phyloP scores from a whole-genome alignment of 352 stramenopile genomes.

The Blastocystis sp. region DNA sequence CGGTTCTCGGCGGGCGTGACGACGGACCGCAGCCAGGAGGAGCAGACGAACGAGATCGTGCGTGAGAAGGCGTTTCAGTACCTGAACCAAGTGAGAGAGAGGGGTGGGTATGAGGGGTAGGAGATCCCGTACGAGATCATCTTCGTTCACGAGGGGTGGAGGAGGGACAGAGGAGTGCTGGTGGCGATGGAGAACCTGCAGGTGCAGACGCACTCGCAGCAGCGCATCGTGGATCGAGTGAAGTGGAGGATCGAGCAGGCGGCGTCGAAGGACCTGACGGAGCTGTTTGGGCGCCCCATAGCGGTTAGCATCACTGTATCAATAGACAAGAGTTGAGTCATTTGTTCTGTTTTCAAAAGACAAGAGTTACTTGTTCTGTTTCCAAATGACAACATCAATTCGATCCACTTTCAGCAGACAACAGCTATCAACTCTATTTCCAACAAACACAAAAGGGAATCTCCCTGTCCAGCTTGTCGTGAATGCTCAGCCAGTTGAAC shows the following conservation, averaged over 20 bases:
- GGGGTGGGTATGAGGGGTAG: neutral
- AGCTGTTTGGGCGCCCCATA: conserved; percentile 20
- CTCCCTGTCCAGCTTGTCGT: conserved; percentile 44
- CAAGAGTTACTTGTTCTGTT: too few relatives aligned
- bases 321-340: conserved; percentile 38
- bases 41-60: conserved; percentile 40
- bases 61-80: conserved; percentile 66
- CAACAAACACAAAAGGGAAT: neutral
- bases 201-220: conserved; percentile 33
- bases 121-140: conserved; percentile 72
- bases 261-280: conserved; percentile 16
- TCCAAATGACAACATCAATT: too few relatives aligned
- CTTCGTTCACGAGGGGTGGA: conserved; percentile 59
- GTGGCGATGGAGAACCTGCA: neutral
- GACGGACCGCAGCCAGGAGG: conserved; percentile 52
- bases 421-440: too few relatives aligned
- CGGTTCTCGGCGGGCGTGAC: conserved; percentile 34
- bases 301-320: neutral
- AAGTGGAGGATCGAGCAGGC: conserved; percentile 12
- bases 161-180: conserved; percentile 6
- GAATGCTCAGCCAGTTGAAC: conserved; percentile 38
- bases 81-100: conserved; percentile 30
- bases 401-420: too few relatives aligned
- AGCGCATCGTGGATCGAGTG: conserved; percentile 31
- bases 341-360: too few relatives aligned